These are phyloP conservation scores for Fusarium vanettenii DNA, from an alignment of 2,329 filamentous ascomycete genomes.

Conservation along the genomic window DNA sequence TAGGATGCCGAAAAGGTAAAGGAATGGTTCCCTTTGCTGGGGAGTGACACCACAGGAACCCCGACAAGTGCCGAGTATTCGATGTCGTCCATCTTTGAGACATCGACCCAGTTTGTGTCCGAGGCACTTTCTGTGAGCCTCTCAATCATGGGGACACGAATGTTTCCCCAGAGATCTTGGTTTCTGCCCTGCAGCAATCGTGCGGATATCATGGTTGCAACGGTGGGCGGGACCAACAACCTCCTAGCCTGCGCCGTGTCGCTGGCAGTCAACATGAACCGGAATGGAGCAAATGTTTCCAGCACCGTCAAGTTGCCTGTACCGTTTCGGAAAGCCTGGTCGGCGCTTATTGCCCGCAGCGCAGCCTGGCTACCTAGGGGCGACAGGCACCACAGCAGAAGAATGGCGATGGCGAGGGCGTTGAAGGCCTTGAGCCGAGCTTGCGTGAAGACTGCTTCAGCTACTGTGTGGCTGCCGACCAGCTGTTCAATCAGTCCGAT, in stretches of 20 bases:
- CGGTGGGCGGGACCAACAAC: background rate
- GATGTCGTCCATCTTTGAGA: fast-evolving
- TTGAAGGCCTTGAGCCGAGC: background rate
- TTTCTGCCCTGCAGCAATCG: background rate
- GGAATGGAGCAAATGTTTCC: background rate
- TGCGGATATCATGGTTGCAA: background rate
- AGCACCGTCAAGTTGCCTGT: background rate
- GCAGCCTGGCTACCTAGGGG: background rate
- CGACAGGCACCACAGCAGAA: background rate
- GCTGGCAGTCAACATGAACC: too few relatives aligned
- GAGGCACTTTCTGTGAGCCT: background rate
- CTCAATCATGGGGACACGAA: background rate
- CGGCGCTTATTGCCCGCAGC: background rate
- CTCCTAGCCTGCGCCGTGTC: background rate
- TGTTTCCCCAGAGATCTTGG: background rate
- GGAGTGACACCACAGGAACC: background rate
- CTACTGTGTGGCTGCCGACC: background rate
- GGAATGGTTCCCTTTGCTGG: background rate
- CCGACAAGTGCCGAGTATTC: background rate
- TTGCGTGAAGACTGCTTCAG: background rate
- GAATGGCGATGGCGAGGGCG: background rate
- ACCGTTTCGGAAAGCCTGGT: background rate
- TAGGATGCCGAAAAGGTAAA: background rate
- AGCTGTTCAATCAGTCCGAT: background rate
- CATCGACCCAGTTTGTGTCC: background rate